These are phyloP conservation scores for Cladophialophora psammophila DNA, from an alignment of 2,329 filamentous ascomycete species.

Conservation along the genomic window DNA sequence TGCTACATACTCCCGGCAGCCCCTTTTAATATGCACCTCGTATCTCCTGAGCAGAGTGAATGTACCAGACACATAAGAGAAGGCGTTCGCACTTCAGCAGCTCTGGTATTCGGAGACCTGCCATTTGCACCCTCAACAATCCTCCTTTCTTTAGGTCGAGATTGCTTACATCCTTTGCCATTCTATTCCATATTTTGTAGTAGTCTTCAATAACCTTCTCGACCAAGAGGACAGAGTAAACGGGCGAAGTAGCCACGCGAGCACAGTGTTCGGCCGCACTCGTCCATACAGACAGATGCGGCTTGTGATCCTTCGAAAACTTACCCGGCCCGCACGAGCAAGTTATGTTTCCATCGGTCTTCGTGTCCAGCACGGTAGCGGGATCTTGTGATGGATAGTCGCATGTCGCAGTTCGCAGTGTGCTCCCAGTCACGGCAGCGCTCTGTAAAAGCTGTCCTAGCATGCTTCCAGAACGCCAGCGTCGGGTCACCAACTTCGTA, in stretches of 20 bases:
- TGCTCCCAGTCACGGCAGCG: constrained; percentile 3
- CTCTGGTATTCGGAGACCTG: not conserved
- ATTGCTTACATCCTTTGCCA: not conserved
- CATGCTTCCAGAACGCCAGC: not conserved
- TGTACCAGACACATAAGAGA: no score
- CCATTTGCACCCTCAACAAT: not conserved
- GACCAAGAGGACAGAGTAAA: not conserved
- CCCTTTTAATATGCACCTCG: no score
- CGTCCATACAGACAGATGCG: not conserved
- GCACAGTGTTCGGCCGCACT: not conserved
- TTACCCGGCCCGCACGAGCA: not conserved
- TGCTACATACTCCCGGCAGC: no score
- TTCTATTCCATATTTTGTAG: no score
- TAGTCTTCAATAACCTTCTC: not conserved
- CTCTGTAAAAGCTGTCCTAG: not conserved
- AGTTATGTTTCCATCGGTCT: not conserved
- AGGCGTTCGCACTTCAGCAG: not conserved
- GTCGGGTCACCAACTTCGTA: not conserved
- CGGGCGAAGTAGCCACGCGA: not conserved
- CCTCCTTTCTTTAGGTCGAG: not conserved
- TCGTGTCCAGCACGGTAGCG: not conserved
- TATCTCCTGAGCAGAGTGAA: no score
- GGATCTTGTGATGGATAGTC: not conserved
- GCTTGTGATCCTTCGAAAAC: not conserved
- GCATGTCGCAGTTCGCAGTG: not conserved